Evolutionary conservation across 2,329 filamentous ascomycete species (phyloP).

Genomic region (Tolypocladium album): DNA sequence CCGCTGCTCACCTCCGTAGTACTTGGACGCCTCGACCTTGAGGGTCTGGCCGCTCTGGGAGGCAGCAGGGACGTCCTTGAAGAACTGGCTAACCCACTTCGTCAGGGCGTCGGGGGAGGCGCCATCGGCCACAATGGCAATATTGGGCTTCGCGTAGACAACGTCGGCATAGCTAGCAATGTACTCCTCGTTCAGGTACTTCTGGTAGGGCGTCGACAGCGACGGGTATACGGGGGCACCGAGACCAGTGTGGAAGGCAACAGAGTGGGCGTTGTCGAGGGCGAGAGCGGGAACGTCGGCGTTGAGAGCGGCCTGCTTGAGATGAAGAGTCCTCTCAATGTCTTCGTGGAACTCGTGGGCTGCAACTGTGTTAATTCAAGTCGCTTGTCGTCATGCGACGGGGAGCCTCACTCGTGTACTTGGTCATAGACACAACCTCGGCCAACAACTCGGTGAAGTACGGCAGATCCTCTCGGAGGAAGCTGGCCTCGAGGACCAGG

Average conservation of each 20-base stretch:
- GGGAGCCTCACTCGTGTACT: constrained; percentile 58
- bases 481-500: constrained; percentile 84
- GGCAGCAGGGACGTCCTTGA: constrained; percentile 55
- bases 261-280: constrained; percentile 71
- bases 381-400: constrained; percentile 5
- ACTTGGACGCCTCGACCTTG: constrained; percentile 61
- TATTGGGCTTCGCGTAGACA: constrained; percentile 82
- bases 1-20: constrained; percentile 92
- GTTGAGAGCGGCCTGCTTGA: constrained; percentile 65
- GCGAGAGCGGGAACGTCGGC: constrained; percentile 56
- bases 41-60: constrained; percentile 40
- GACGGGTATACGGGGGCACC: constrained; percentile 68
- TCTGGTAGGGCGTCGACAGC: constrained; percentile 58
- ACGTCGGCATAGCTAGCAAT: constrained; percentile 66
- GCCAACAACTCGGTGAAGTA: constrained; percentile 95
- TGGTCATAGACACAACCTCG: constrained; percentile 81
- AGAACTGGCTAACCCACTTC: constrained; percentile 93
- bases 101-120: constrained; percentile 63
- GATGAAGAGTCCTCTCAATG: constrained; percentile 63
- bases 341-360: constrained; percentile 88
- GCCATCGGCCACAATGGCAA: constrained; percentile 85
- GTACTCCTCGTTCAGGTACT: constrained; percentile 69
- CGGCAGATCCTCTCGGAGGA: constrained; percentile 88
- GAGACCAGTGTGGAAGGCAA: constrained; percentile 90
- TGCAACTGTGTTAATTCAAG: constrained; percentile 24